These are phyloP conservation scores for Chytriomyces confervae DNA, from an alignment of 192 early-diverging fungal genomes.

Conservation along the genomic window DNA sequence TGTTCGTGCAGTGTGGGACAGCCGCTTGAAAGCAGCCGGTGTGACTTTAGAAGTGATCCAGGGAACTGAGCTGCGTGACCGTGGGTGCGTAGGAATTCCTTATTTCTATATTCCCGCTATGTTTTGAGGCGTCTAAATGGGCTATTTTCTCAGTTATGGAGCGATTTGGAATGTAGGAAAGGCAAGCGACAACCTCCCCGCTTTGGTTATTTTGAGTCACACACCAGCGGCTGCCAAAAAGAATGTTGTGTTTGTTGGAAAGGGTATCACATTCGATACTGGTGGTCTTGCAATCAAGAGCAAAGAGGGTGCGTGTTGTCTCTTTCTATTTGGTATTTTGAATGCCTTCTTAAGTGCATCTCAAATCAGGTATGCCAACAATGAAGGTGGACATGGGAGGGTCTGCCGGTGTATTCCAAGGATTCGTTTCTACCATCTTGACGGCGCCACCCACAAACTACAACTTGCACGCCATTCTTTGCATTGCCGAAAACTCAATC, in stretches of 20 bases:
- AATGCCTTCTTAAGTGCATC: background rate
- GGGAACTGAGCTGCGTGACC: constrained; percentile 50
- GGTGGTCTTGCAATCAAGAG: constrained; percentile 55
- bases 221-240: constrained; percentile 38
- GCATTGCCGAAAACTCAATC: constrained; percentile 60
- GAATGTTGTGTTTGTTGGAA: constrained; percentile 58
- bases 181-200: constrained; percentile 48
- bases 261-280: constrained; percentile 65
- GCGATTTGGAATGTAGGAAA: constrained; percentile 59
- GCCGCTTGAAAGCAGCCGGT: constrained; percentile 28
- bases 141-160: constrained; percentile 30
- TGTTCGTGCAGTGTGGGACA: constrained; percentile 36
- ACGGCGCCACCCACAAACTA: constrained; percentile 11
- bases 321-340: constrained; percentile 38
- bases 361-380: constrained; percentile 25
- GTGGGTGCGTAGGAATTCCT: constrained; percentile 36
- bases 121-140: background rate
- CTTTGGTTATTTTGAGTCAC: constrained; percentile 48
- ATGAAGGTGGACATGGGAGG: constrained; percentile 65
- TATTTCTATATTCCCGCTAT: background rate
- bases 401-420: constrained; percentile 52
- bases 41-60: constrained; percentile 50
- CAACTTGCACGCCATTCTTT: constrained; percentile 50
- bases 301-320: background rate
- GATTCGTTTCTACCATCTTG: constrained; percentile 49